Evolutionary conservation across 768 basidiomycete species (phyloP).

Genomic region (Zangia roseola): DNA sequence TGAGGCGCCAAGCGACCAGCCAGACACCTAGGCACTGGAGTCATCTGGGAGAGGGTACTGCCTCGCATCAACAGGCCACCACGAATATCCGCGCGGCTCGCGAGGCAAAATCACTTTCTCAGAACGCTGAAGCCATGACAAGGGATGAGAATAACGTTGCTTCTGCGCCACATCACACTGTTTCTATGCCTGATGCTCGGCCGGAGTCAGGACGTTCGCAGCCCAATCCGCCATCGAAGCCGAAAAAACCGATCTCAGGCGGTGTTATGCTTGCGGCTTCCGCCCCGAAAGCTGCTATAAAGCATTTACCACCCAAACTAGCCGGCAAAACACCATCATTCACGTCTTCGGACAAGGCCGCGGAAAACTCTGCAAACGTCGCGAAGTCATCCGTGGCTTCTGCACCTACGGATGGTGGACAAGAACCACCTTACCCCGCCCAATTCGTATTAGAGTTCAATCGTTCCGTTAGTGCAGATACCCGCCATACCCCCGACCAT

Average conservation of each 20-base stretch:
- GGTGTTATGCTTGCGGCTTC: constrained; percentile 16
- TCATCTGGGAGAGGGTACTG: neutral
- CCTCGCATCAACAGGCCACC: constrained; percentile 28
- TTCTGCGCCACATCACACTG: neutral
- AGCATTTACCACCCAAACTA: constrained; percentile 3
- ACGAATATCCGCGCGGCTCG: constrained; percentile 28
- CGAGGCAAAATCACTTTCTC: neutral
- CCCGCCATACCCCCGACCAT: constrained; percentile 3
- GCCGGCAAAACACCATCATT: neutral
- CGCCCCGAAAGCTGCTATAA: neutral
- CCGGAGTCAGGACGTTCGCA: neutral
- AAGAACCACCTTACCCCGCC: constrained; percentile 6
- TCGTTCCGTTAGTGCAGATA: neutral
- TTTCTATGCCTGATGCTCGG: constrained; percentile 1
- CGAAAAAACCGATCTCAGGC: constrained; percentile 15
- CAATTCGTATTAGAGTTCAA: constrained; percentile 17
- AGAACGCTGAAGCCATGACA: neutral
- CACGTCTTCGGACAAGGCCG: neutral
- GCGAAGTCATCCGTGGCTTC: constrained; percentile 6
- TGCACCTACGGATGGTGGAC: constrained; percentile 12
- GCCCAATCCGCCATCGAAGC: neutral
- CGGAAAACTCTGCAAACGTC: neutral
- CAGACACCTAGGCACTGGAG: constrained; percentile 2
- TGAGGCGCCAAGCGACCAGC: neutral
- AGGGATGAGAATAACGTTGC: constrained; percentile 2